Evolutionary conservation across 1,139 yeast genomes (phyloP), one percentile per base, ranked within the genome.

Genomic region (Suhomyces panamericanus): DNA sequence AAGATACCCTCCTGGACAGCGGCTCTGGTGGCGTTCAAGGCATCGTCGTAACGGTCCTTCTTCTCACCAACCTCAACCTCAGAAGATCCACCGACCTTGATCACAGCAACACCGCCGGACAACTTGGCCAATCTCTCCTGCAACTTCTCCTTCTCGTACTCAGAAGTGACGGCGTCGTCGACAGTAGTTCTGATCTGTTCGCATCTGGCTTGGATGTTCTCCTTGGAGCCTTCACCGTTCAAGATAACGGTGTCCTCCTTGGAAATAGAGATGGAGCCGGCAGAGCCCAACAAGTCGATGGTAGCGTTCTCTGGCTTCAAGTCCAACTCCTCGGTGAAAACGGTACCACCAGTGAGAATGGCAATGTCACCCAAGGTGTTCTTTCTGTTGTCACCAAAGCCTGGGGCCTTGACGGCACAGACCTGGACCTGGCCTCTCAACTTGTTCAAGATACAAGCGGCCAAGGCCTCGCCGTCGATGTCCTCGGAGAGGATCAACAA

Each of bases 1-100:
- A 93, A 81, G 65, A 95, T 93, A 77, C 99, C 99, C 73, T 93
- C 99, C 75, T 93, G 96, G 54, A 93, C 99, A 53, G 99, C 99
- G 57, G 99, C 99, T 77, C 99, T 90, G 48, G 99, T 95, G 49
- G 99, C 99, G 69, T 95, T 93, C 66, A 93, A 81, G 40, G 99
- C 99, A 76, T 93, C 99, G 62, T 95, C 99, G 66, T 91, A 95
- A 77, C 99, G 90, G 70, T 93, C 99, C 79, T 93, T 93, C 96
- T 93, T 95, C 79, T 93, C 99, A 66, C 98, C 96, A 57, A 93
- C 99, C 77, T 93, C 99, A 58, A 93, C 90, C 75, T 93, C 99
- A 22, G 96, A 89, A 43, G 99, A 73, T 59, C 99, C 99, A 69
- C 99, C 99, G 52, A 93, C 99, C 79, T 87, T 88, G 63, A 93